Conservation (phyloP, 23 red algal species). For the Agarophyton chilense region DNA sequence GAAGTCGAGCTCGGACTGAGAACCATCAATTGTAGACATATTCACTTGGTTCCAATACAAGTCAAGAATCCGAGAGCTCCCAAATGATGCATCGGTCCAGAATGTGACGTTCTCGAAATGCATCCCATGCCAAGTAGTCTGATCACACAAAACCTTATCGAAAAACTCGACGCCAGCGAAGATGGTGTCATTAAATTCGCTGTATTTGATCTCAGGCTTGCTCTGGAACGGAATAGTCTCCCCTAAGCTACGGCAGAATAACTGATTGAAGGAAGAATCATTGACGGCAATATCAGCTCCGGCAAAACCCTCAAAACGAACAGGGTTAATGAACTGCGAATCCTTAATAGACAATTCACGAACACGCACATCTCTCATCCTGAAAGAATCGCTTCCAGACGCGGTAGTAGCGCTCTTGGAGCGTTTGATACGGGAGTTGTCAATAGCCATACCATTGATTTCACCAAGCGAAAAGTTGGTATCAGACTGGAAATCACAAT, state of each 20-base stretch:
- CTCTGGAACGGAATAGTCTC: slow-evolving; percentile 11
- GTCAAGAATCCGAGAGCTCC: slow-evolving; percentile 53
- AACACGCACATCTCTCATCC: neutral
- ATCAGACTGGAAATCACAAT: slow-evolving; percentile 37
- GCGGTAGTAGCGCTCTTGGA: neutral
- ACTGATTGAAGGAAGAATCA: slow-evolving; percentile 41
- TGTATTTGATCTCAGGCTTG: slow-evolving; percentile 6
- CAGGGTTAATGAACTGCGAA: slow-evolving; percentile 44
- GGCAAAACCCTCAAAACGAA: slow-evolving; percentile 41
- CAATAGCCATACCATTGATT: slow-evolving; percentile 25
- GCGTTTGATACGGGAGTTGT: slow-evolving; percentile 48
- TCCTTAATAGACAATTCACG: slow-evolving; percentile 26
- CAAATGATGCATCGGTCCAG: slow-evolving; percentile 38
- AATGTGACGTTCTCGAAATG: slow-evolving; percentile 34
- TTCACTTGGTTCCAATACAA: slow-evolving; percentile 53
- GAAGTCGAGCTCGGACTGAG: slow-evolving; percentile 40
- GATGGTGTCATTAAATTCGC: slow-evolving; percentile 58
- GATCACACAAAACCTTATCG: slow-evolving; percentile 39
- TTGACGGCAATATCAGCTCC: slow-evolving; percentile 49
- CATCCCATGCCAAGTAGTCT: slow-evolving; percentile 54
- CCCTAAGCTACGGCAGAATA: slow-evolving; percentile 41
- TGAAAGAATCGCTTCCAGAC: slow-evolving; percentile 29
- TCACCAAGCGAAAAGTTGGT: slow-evolving; percentile 61
- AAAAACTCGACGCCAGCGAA: slow-evolving; percentile 40
- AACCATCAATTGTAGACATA: slow-evolving; percentile 18